Percentiles rank a stretch among this genome's conserved stretches.
Conservation (phyloP, 768 basidiomycete species). For the Suillus brevipes region DNA sequence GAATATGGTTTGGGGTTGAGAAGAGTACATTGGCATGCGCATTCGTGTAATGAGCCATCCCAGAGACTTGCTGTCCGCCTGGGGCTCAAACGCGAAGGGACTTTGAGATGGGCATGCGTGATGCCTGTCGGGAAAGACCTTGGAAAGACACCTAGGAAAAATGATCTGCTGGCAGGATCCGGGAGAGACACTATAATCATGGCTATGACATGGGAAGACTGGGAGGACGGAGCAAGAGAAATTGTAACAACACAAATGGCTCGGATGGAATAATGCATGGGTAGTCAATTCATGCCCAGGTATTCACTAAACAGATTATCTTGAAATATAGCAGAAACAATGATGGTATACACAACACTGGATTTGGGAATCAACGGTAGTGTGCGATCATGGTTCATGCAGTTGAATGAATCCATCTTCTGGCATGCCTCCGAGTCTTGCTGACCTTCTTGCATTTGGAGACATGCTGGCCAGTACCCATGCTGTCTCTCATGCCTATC, state of each 20-base stretch:
- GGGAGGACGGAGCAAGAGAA: conserved; percentile 45
- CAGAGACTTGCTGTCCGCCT: conserved; percentile 38
- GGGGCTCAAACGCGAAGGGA: conserved; percentile 44
- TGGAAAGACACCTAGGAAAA: conserved; percentile 26
- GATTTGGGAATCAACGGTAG: not conserved
- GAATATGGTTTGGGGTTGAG: conserved; percentile 40
- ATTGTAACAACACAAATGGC: not conserved
- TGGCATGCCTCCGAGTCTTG: conserved; percentile 31
- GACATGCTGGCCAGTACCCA: conserved; percentile 36
- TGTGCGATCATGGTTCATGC: conserved; percentile 23
- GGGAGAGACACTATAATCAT: conserved; percentile 53
- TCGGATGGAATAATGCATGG: not conserved
- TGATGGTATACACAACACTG: not conserved
- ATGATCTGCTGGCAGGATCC: conserved; percentile 27
- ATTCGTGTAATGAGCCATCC: conserved; percentile 35
- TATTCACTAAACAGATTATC: not conserved
- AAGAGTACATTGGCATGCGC: conserved; percentile 45
- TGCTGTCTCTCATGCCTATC: conserved; percentile 33
- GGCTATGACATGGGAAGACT: conserved; percentile 60
- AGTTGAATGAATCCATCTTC: conserved; percentile 36
- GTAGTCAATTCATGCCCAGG: not conserved
- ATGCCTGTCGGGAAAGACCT: conserved; percentile 30
- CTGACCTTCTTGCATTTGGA: conserved; percentile 33
- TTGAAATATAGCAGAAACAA: not conserved
- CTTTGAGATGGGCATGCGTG: conserved; percentile 38